Evolutionary conservation across 805 yeast species (phyloP).

Genomic region (Kluyveromyces dobzhanskii): DNA sequence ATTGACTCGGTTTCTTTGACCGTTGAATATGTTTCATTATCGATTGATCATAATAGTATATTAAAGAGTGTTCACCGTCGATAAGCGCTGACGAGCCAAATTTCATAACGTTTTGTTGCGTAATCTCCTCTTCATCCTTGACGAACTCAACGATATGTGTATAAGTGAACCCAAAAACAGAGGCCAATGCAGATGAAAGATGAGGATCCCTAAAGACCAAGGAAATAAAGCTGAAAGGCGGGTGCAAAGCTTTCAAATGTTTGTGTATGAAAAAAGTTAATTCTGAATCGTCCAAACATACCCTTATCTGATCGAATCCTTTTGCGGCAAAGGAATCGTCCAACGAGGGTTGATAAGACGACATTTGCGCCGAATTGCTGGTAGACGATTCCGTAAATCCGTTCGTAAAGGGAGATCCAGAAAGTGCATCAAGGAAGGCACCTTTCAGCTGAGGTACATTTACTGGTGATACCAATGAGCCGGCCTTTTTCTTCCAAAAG

Average conservation of each 20-base stretch:
- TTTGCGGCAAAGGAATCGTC: background rate
- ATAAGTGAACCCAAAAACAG: conserved; percentile 3
- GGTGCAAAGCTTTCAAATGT: background rate
- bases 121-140: background rate
- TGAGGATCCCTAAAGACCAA: conserved; percentile 1
- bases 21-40: background rate
- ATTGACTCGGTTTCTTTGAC: background rate
- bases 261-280: background rate
- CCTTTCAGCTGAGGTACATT: too few relatives aligned
- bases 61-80: background rate
- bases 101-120: background rate
- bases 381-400: too few relatives aligned
- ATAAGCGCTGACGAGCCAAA: background rate
- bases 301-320: background rate
- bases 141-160: background rate
- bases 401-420: too few relatives aligned
- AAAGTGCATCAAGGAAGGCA: too few relatives aligned
- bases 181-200: background rate
- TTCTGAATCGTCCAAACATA: background rate
- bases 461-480: too few relatives aligned
- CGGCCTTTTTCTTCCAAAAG: conserved; percentile 3
- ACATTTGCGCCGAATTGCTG: too few relatives aligned
- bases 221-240: conserved; percentile 1
- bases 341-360: too few relatives aligned
- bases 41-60: background rate